These are phyloP conservation scores for Aegilops speltoides DNA, from an alignment of 176 grass and related monocot genomes.

Conservation along the genomic window DNA sequence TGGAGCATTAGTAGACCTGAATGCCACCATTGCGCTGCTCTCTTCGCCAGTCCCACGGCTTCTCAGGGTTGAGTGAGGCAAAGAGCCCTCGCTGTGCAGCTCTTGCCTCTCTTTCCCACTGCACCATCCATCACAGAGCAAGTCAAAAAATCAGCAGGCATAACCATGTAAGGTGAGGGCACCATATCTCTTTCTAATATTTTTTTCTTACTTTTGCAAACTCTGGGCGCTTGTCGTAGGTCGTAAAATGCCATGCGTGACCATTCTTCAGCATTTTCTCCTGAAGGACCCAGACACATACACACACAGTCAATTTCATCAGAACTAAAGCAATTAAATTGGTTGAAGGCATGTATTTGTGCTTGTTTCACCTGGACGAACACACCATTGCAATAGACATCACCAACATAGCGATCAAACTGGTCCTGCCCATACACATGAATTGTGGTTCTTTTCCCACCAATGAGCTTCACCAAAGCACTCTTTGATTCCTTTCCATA, in stretches of 20 bases:
- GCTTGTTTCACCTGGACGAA: constrained; percentile 55
- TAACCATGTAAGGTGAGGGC: background rate
- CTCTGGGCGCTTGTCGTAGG: constrained; percentile 37
- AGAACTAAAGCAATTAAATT: constrained; percentile 15
- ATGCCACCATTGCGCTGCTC: constrained; percentile 32
- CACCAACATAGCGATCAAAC: constrained; percentile 56
- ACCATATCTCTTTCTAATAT: background rate
- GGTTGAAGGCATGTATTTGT: background rate
- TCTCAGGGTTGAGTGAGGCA: constrained; percentile 45
- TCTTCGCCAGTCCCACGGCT: constrained; percentile 67
- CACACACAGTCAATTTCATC: background rate
- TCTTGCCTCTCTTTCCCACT: constrained; percentile 58
- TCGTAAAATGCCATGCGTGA: constrained; percentile 32
- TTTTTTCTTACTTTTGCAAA: constrained; percentile 42
- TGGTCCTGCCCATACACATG: constrained; percentile 49
- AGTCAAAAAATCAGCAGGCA: background rate
- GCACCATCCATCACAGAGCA: constrained; percentile 13
- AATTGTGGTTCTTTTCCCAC: constrained; percentile 45
- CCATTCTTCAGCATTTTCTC: constrained; percentile 46
- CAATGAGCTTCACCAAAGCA: constrained; percentile 54
- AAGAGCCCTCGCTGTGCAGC: constrained; percentile 42
- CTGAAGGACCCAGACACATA: background rate
- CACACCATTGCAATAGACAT: constrained; percentile 50
- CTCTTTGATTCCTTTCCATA: constrained; percentile 54
- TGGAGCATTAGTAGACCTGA: constrained; percentile 28